phyloP scores from a whole-genome alignment of 2,329 filamentous ascomycete species.

The Venturia aucupariae region DNA sequence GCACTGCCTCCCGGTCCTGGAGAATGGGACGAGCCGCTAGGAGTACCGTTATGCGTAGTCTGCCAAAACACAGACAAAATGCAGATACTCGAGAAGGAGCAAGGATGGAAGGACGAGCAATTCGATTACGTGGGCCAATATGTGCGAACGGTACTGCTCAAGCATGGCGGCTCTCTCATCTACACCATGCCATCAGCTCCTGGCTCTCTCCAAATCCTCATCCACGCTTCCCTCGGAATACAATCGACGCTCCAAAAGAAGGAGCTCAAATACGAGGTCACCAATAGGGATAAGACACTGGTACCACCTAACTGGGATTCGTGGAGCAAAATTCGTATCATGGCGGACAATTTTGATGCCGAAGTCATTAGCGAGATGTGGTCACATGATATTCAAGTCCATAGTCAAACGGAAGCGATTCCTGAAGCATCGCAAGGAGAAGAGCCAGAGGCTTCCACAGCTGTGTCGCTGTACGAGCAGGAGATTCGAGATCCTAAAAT shows the following conservation, averaged over 20 bases:
- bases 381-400: slow-evolving; percentile 66
- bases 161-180: slow-evolving; percentile 52
- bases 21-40: slow-evolving; percentile 86
- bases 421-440: slow-evolving; percentile 8
- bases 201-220: slow-evolving; percentile 61
- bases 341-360: slow-evolving; percentile 85
- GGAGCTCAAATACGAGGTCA: slow-evolving; percentile 58
- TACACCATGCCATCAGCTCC: slow-evolving; percentile 43
- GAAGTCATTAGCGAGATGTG: slow-evolving; percentile 78
- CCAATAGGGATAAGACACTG: slow-evolving; percentile 87
- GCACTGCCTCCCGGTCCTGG: slow-evolving; percentile 73
- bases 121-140: slow-evolving; percentile 96
- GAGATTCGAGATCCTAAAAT: slow-evolving; percentile 67
- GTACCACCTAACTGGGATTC: slow-evolving; percentile 98
- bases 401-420: slow-evolving; percentile 16
- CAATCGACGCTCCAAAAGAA: slow-evolving; percentile 64
- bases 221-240: slow-evolving; percentile 80
- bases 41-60: slow-evolving; percentile 83
- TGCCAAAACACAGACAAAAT: slow-evolving; percentile 94
- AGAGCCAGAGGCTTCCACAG: slow-evolving; percentile 29
- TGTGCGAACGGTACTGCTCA: slow-evolving; percentile 77
- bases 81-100: slow-evolving; percentile 78
- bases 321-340: slow-evolving; percentile 90
- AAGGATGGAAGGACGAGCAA: slow-evolving; percentile 89
- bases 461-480: slow-evolving; percentile 67